Percentiles rank a stretch among this genome's conserved stretches.
phyloP scores from a whole-genome alignment of 1,284 basidiomycete genomes.

The Takashimella koratensis region DNA sequence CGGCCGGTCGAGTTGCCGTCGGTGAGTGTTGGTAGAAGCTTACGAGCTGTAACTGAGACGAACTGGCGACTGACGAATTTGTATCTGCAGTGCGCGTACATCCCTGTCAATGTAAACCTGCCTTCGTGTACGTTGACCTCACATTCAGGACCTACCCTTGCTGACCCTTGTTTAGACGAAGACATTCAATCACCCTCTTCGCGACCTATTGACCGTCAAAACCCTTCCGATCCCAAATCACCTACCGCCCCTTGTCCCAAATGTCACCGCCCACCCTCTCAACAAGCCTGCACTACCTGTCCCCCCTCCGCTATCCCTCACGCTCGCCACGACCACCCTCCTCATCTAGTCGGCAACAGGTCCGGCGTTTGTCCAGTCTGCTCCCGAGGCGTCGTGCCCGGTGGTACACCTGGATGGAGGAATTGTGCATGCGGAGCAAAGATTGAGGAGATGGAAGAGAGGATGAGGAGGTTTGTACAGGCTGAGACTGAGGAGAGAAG shows the following conservation, averaged over 20 bases:
- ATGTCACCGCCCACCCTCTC: constrained; percentile 8
- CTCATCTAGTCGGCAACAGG: constrained; percentile 21
- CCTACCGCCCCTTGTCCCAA: constrained; percentile 5
- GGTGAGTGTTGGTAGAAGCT: constrained; percentile 15
- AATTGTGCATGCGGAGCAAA: constrained; percentile 32
- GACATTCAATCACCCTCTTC: neutral
- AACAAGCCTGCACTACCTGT: constrained; percentile 21
- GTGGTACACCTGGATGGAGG: constrained; percentile 8
- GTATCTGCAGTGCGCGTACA: neutral
- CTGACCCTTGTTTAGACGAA: too few relatives aligned
- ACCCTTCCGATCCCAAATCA: too few relatives aligned
- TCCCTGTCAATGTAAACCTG: neutral
- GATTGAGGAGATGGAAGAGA: constrained; percentile 28
- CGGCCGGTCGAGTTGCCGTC: constrained; percentile 30
- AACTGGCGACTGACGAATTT: neutral
- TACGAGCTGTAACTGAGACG: neutral
- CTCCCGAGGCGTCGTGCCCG: neutral
- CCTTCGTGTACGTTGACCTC: neutral
- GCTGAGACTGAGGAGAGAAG: neutral
- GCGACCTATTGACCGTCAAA: neutral
- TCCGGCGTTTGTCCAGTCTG: constrained; percentile 31
- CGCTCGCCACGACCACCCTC: constrained; percentile 26
- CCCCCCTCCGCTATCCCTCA: constrained; percentile 22
- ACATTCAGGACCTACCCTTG: too few relatives aligned
- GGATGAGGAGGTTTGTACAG: constrained; percentile 9